These are phyloP conservation scores for Globisporangium emineosum DNA, from an alignment of 352 stramenopile genomes.

Conservation along the genomic window DNA sequence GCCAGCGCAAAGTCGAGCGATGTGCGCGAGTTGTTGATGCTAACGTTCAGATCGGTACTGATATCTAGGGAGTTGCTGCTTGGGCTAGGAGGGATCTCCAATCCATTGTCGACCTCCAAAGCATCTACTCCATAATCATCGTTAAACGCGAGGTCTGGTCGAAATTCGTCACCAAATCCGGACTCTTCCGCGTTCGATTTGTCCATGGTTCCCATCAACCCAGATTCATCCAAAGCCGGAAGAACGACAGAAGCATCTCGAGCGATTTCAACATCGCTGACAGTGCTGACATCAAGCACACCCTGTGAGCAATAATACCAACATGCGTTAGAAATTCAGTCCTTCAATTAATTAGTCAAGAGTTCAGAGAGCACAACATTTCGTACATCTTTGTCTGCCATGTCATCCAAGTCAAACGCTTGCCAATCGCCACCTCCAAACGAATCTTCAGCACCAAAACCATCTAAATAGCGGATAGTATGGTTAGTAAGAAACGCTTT, in stretches of 20 bases:
- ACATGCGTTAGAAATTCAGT: neutral
- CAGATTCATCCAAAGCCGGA: slow-evolving; percentile 54
- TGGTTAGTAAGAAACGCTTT: neutral
- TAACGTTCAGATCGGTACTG: slow-evolving; percentile 67
- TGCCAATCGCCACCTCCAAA: slow-evolving; percentile 80
- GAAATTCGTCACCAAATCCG: slow-evolving; percentile 24
- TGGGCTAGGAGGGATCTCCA: slow-evolving; percentile 35
- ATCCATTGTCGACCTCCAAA: slow-evolving; percentile 41
- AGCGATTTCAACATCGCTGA: slow-evolving; percentile 83
- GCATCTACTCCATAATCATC: slow-evolving; percentile 53
- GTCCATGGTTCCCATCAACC: slow-evolving; percentile 36
- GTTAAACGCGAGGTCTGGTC: slow-evolving; percentile 53
- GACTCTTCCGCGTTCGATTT: slow-evolving; percentile 50
- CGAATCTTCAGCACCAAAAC: slow-evolving; percentile 65
- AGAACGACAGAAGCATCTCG: slow-evolving; percentile 62
- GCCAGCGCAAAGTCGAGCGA: slow-evolving; percentile 67
- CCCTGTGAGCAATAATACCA: slow-evolving; percentile 12
- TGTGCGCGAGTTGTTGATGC: slow-evolving; percentile 55
- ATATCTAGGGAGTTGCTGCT: slow-evolving; percentile 53
- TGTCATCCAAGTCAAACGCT: slow-evolving; percentile 79
- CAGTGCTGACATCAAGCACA: slow-evolving; percentile 53
- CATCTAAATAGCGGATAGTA: slow-evolving; percentile 36
- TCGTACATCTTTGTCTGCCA: slow-evolving; percentile 40
- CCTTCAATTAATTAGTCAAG: neutral
- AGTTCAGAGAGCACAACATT: neutral